Base-by-base conservation (phyloP, 2,329 filamentous ascomycete genomes). In the Neospermospora avenae region DNA sequence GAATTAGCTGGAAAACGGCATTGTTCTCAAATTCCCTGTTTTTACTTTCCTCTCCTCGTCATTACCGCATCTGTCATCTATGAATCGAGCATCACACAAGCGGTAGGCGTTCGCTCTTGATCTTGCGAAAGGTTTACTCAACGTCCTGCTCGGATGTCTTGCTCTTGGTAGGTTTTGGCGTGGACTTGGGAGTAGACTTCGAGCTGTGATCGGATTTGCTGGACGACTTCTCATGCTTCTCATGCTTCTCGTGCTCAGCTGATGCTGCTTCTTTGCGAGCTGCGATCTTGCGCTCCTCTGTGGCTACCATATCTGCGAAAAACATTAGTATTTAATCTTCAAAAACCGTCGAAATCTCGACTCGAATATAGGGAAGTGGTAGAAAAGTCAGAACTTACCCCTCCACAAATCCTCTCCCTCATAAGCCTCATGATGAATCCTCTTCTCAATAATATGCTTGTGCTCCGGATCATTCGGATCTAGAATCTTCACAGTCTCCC, bases 361-460 rank as follows among this genome's bases (percentile, higher is more conserved):
- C n/a, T n/a, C n/a, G 14, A 22, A 35, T 14, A 10, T 14, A 24
- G 20, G 8, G 56, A 34, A 3, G 14, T 2, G 4, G 24, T 7
- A 11, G 20, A 20, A 54, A n/a, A 8, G 44, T 25, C 18, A 55
- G 51, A 52, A 31, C 65, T 77, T 76, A 89, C 87, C 88, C 80
- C 85, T 95, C 95, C 95, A 99, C 70, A 97, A 82, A 75, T 98
- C 93, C 78, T 96, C 90, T 46, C 91, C 90, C 73, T 87, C 83
- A 74, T 96, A 95, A 65, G 90, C 82, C 80, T 96, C 91, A 77
- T 92, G 90, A 74, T 96, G 90, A 57, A 95, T 84, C 77, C 81
- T 86, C 85, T 93, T 93, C 83, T 96, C 90, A 67, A 96, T 90
- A 67, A 92, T 74, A 69, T 89, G 81, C 82, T 91, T 89, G 76